Evolutionary conservation across 768 basidiomycete species (phyloP).

Genomic region (Psilocybe cubensis): DNA sequence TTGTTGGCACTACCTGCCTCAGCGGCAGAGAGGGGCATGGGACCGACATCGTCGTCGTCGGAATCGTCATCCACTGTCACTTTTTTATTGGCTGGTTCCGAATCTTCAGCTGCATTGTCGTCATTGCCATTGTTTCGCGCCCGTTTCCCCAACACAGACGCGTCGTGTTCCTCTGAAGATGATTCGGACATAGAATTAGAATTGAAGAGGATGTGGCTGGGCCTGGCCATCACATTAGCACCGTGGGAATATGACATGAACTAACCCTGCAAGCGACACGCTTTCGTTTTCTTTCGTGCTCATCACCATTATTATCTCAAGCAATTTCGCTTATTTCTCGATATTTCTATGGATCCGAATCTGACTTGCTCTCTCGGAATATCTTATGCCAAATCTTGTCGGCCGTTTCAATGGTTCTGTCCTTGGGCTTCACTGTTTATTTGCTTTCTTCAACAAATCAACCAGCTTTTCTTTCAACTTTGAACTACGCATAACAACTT

Average conservation of each 20-base stretch:
- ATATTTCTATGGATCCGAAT: neutral
- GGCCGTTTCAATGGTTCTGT: too few species aligned
- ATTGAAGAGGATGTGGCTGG: neutral
- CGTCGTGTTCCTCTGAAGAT: constrained; percentile 43
- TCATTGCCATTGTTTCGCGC: constrained; percentile 40
- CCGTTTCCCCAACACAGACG: constrained; percentile 68
- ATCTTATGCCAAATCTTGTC: too few species aligned
- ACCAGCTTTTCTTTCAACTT: too few species aligned
- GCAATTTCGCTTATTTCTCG: too few species aligned
- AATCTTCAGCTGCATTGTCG: constrained; percentile 17
- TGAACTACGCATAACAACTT: neutral
- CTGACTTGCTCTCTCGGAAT: neutral
- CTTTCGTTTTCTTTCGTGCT: too few species aligned
- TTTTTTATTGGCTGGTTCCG: constrained; percentile 23
- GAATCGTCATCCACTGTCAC: constrained; percentile 51
- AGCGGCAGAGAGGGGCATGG: constrained; percentile 83
- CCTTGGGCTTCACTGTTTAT: too few species aligned
- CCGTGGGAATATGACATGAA: constrained; percentile 4
- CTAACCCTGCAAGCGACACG: neutral
- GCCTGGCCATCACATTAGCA: neutral
- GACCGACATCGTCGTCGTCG: constrained; percentile 82
- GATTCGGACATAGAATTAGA: constrained; percentile 20
- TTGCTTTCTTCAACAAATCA: too few species aligned
- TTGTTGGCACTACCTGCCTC: constrained; percentile 37
- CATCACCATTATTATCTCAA: neutral